These are phyloP conservation scores for Wilhelminamyces savonicus DNA, from an alignment of 805 yeast genomes.

Conservation along the genomic window DNA sequence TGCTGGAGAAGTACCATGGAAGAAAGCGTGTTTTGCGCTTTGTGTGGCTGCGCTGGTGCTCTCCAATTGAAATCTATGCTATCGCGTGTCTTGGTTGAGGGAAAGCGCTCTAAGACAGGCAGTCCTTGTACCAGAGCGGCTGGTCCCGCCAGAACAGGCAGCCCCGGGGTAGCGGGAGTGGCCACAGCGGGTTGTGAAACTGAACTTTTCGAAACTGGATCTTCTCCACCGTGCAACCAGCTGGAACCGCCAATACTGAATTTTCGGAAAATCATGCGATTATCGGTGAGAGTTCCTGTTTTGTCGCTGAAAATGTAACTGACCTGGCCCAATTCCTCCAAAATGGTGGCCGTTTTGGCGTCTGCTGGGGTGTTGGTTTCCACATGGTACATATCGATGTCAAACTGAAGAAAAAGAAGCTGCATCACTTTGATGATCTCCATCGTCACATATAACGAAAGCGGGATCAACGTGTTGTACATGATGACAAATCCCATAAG, in stretches of 20 bases:
- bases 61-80: no score
- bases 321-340: slow-evolving; percentile 96
- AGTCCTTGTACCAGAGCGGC: no score
- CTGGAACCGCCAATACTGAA: slow-evolving; percentile 82
- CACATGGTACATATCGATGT: slow-evolving; percentile 88
- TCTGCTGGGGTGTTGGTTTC: slow-evolving; percentile 87
- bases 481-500: slow-evolving; percentile 94
- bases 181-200: no score
- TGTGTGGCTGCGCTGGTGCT: slow-evolving; percentile 42
- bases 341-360: slow-evolving; percentile 89
- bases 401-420: slow-evolving; percentile 74
- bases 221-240: slow-evolving; percentile 77
- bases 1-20: slow-evolving; percentile 62
- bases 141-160: no score
- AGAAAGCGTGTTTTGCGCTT: slow-evolving; percentile 35
- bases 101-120: no score
- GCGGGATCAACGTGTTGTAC: slow-evolving; percentile 94
- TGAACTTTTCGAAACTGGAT: no score
- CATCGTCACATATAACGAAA: slow-evolving; percentile 92
- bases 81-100: no score
- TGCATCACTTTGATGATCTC: slow-evolving; percentile 92
- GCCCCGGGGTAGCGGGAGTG: no score
- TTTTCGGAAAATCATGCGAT: slow-evolving; percentile 86
- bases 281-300: slow-evolving; percentile 96
- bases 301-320: slow-evolving; percentile 92